phyloP scores from a whole-genome alignment of 768 basidiomycete genomes.

The Boletus eberwhitei region DNA sequence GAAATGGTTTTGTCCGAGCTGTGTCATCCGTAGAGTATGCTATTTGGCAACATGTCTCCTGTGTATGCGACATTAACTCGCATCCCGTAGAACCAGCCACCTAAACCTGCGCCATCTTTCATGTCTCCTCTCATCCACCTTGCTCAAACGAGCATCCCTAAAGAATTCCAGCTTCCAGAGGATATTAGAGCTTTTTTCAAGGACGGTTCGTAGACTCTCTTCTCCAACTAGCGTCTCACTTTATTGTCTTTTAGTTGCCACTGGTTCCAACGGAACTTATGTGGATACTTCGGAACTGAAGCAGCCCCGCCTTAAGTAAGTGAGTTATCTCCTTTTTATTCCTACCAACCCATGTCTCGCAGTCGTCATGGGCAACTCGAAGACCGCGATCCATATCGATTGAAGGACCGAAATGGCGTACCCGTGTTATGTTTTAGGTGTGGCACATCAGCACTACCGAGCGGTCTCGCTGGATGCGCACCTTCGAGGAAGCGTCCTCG shows the following conservation, averaged over 20 bases:
- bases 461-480: slow-evolving; percentile 46
- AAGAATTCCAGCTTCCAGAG: slow-evolving; percentile 82
- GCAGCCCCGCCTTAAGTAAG: slow-evolving; percentile 79
- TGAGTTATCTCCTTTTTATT: slow-evolving; percentile 17
- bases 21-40: slow-evolving; percentile 62
- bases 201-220: slow-evolving; percentile 58
- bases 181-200: slow-evolving; percentile 82
- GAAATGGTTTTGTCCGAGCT: slow-evolving; percentile 78
- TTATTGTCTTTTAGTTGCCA: slow-evolving; percentile 54
- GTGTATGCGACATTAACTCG: slow-evolving; percentile 12
- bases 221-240: slow-evolving; percentile 12
- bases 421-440: slow-evolving; percentile 92
- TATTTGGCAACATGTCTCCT: background rate
- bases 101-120: slow-evolving; percentile 64
- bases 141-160: slow-evolving; percentile 64
- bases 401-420: slow-evolving; percentile 79
- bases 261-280: slow-evolving; percentile 78
- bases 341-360: slow-evolving; percentile 3
- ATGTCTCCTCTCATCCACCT: slow-evolving; percentile 71
- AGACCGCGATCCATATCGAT: slow-evolving; percentile 83
- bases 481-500: slow-evolving; percentile 56
- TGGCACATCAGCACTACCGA: slow-evolving; percentile 72
- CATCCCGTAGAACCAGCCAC: slow-evolving; percentile 53
- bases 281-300: slow-evolving; percentile 75
- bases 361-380: slow-evolving; percentile 88